phyloP scores from a whole-genome alignment of 179 eudicot genomes.

The Heliamphora pulchella region DNA sequence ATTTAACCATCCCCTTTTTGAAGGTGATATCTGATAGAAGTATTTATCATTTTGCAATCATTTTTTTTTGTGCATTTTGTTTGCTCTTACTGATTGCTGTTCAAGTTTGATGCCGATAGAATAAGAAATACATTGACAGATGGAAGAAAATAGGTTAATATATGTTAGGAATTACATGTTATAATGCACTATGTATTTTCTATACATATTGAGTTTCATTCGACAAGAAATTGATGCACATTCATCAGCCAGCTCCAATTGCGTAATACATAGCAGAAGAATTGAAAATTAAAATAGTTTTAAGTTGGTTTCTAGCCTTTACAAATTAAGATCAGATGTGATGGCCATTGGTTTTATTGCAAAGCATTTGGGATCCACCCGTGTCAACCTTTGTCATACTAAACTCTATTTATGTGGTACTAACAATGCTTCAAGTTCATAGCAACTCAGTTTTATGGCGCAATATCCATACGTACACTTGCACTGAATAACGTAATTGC shows the following conservation, averaged over 20 bases:
- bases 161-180: neutral
- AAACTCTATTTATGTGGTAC: neutral
- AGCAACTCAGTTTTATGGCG: neutral
- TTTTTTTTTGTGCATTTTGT: neutral
- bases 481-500: neutral
- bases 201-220: neutral
- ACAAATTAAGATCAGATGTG: neutral
- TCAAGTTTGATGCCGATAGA: neutral
- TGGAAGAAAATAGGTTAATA: neutral
- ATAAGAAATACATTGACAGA: neutral
- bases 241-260: neutral
- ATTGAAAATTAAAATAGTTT: neutral
- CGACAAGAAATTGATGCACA: neutral
- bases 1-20: constrained; percentile 71
- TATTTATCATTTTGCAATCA: neutral
- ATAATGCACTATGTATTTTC: neutral
- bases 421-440: neutral
- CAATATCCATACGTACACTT: neutral
- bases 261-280: neutral
- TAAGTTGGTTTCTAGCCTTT: neutral
- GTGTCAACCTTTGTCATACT: neutral
- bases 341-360: neutral
- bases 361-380: neutral
- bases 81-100: neutral
- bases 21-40: constrained; percentile 38